Evolutionary conservation across 2,329 filamentous ascomycete species (phyloP), one percentile per base, ranked within the genome.

Genomic region (Penicillium rolfsii): DNA sequence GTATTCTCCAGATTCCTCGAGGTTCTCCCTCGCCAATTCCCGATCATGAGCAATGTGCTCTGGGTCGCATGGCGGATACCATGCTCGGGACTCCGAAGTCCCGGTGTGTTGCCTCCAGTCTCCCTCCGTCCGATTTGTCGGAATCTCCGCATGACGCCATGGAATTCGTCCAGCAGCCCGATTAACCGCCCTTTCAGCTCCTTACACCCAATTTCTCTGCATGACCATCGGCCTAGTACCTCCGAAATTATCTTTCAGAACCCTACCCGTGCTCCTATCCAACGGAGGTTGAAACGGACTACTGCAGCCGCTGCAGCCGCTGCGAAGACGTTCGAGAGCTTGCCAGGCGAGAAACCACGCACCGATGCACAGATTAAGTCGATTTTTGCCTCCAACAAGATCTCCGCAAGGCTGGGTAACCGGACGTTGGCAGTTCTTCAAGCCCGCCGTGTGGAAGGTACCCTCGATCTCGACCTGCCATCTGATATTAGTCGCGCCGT

Each of bases 381-480:
- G 5, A 76, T 80, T 24, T 79, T 79, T 30, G 75, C 76, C 4
- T 67, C 66, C 2, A 53, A 60, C 5, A 71, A 64, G 19, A 54
- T 79, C 5, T 70, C 73, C 2, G 56, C 67, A 1, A 65, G 64
- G 4, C 58, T 76, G 55, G 78, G 74, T 2, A 79, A 79, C 57
- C 74, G 76, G 12, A 64, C 76, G 19, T 64, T 80, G 9, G 70
- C 70, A 5, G 71, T 79, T 16, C 68, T 82, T 2, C 80, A 82
- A 55, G 73, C 71, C n/a, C 75, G 79, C 28, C 77, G 80, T 24
- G 58, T 79, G 16, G 69, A 74, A 36, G 80, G 80, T 11, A 82
- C 80, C 1, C 71, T 81, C 12, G 80, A 82, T 58, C 67, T 79
- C 14, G 74, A 77, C 19, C 69, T 82, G 5, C 78, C 79, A 4